phyloP scores from a whole-genome alignment of 1,139 yeast genomes.

The Candida sanyaensis region DNA sequence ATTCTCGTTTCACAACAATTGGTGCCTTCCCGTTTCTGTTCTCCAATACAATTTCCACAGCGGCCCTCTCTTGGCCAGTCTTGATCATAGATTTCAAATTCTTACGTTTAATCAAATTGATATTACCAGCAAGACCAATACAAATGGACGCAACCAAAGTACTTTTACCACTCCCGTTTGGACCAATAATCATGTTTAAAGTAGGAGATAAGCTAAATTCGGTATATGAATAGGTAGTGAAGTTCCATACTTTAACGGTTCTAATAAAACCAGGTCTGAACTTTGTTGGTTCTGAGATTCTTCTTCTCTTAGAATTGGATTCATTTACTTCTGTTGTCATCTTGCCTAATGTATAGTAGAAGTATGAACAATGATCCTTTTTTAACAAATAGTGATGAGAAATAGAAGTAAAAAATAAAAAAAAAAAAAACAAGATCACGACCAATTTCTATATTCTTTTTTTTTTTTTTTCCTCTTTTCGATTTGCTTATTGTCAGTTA shows the following conservation, averaged over 20 bases:
- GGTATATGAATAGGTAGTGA: conserved; percentile 79
- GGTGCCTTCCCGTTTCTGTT: conserved; percentile 32
- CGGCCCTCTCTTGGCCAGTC: conserved; percentile 59
- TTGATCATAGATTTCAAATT: conserved; percentile 75
- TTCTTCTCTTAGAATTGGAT: conserved; percentile 7
- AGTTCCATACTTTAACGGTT: conserved; percentile 67
- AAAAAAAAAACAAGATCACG: too few relatives aligned
- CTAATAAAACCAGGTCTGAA: conserved; percentile 66
- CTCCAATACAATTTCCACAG: conserved; percentile 67
- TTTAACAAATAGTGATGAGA: too few relatives aligned
- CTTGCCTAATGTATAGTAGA: too few relatives aligned
- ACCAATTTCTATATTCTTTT: too few relatives aligned
- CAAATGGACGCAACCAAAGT: conserved; percentile 94
- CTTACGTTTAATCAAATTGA: conserved; percentile 80
- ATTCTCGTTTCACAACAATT: conserved; percentile 37
- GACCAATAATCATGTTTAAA: conserved; percentile 92
- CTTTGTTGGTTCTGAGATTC: conserved; percentile 5
- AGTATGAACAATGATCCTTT: too few relatives aligned
- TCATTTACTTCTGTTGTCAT: conserved; percentile 1
- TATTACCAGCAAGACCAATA: conserved; percentile 82
- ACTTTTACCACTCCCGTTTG: conserved; percentile 96
- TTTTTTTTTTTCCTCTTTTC: too few relatives aligned
- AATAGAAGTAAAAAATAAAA: too few relatives aligned
- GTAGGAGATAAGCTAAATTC: conserved; percentile 82
- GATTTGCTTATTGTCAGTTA: too few relatives aligned